phyloP scores from a whole-genome alignment of 768 basidiomycete species.

The Nidularia pulvinata region DNA sequence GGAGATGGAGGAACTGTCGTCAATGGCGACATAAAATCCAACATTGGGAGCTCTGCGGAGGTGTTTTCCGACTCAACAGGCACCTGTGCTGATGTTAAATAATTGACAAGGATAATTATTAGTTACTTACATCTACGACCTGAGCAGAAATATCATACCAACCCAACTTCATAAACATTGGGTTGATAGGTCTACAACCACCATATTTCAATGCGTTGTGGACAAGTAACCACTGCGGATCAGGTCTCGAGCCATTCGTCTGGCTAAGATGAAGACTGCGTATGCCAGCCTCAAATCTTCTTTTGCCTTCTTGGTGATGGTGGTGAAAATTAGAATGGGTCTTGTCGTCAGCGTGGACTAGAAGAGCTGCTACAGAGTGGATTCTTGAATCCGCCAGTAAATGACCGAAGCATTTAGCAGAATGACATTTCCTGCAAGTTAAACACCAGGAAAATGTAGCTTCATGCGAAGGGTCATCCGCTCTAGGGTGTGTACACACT shows the following conservation, averaged over 20 bases:
- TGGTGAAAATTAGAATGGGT: slow-evolving; percentile 27
- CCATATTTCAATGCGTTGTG: slow-evolving; percentile 46
- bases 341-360: slow-evolving; percentile 19
- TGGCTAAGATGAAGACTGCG: slow-evolving; percentile 13
- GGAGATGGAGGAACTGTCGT: background rate
- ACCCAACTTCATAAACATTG: slow-evolving; percentile 38
- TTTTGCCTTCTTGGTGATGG: slow-evolving; percentile 17
- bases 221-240: slow-evolving; percentile 31
- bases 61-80: too few relatives aligned
- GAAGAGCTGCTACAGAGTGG: slow-evolving; percentile 37
- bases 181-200: slow-evolving; percentile 45
- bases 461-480: slow-evolving; percentile 11
- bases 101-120: background rate
- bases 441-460: slow-evolving; percentile 17
- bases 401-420: slow-evolving; percentile 34
- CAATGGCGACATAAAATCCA: too few relatives aligned
- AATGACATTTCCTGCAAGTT: slow-evolving; percentile 39
- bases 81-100: too few relatives aligned
- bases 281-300: slow-evolving; percentile 11
- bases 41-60: too few relatives aligned
- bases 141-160: slow-evolving; percentile 54
- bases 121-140: slow-evolving; percentile 4
- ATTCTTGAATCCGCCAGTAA: slow-evolving; percentile 24
- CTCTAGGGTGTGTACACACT: slow-evolving; percentile 7
- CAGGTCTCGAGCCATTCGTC: slow-evolving; percentile 30